These are phyloP conservation scores for Dioszegia crocea DNA, from an alignment of 768 basidiomycete genomes.

Conservation along the genomic window DNA sequence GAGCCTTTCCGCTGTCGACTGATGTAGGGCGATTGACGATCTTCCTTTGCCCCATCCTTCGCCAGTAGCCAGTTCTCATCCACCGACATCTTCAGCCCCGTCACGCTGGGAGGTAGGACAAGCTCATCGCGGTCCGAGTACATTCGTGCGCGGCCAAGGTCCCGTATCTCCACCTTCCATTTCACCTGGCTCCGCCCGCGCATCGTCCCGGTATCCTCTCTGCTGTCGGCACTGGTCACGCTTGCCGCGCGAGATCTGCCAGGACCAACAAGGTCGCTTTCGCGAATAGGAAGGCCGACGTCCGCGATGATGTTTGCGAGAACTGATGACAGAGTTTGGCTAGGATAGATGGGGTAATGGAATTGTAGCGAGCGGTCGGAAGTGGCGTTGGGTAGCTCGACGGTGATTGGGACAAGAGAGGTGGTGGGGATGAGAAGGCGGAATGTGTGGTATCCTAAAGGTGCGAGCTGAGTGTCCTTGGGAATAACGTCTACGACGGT, in stretches of 20 bases:
- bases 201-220: neutral
- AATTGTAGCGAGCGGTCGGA: constrained; percentile 7
- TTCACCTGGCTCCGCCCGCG: neutral
- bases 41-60: neutral
- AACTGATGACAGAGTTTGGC: constrained; percentile 7
- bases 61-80: neutral
- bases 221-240: neutral
- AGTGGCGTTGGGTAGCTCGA: constrained; percentile 21
- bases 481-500: neutral
- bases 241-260: constrained; percentile 8
- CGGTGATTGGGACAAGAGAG: constrained; percentile 6
- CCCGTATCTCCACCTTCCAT: neutral
- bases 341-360: neutral
- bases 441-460: neutral
- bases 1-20: no score
- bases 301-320: constrained; percentile 10
- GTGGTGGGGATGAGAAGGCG: constrained; percentile 19
- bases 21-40: no score
- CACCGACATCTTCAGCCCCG: constrained; percentile 3
- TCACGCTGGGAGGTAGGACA: constrained; percentile 4
- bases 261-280: neutral
- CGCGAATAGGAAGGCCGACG: constrained; percentile 15
- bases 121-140: neutral
- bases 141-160: neutral
- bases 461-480: neutral